A percentile compares a stretch with the other conserved stretches of the same genome.
These are phyloP conservation scores for Exserohilum rostratum DNA, from an alignment of 2,329 filamentous ascomycete genomes.

Conservation along the genomic window DNA sequence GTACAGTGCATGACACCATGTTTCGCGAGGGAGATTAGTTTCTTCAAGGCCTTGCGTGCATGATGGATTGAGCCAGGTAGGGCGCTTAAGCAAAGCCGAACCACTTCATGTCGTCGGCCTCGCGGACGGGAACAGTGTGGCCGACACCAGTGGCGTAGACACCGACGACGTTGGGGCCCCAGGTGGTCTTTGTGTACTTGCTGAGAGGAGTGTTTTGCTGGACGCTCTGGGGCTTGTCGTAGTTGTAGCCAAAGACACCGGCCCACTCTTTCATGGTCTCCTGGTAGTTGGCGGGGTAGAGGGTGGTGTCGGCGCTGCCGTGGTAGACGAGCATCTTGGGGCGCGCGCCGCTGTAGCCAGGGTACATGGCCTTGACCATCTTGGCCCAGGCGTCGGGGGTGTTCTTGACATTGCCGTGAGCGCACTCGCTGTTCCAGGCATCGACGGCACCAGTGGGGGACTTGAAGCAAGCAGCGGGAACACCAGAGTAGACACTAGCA, in stretches of 20 bases:
- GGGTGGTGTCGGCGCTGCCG: constrained; percentile 58
- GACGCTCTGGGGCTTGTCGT: constrained; percentile 39
- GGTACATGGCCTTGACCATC: constrained; percentile 57
- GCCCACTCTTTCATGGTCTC: constrained; percentile 55
- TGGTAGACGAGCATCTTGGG: constrained; percentile 66
- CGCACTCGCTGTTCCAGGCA: constrained; percentile 61
- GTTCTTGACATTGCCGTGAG: constrained; percentile 55
- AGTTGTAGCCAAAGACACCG: constrained; percentile 42
- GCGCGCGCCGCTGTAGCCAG: constrained; percentile 56
- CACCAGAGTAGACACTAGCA: constrained; percentile 59
- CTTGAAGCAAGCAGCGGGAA: constrained; percentile 62
- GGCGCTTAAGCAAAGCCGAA: constrained; percentile 35
- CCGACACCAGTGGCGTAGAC: constrained; percentile 45
- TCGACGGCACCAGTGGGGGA: constrained; percentile 50
- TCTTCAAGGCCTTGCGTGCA: no score
- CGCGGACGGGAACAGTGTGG: constrained; percentile 44
- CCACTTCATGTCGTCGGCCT: constrained; percentile 44
- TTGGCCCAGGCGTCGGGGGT: constrained; percentile 58
- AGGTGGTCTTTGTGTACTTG: constrained; percentile 40
- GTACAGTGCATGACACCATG: no score
- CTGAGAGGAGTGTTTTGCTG: constrained; percentile 38
- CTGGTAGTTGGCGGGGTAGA: constrained; percentile 61
- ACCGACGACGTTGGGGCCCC: constrained; percentile 42
- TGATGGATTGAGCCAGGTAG: no score
- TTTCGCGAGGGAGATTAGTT: no score